Evolutionary conservation across 176 grass and related monocot genomes (phyloP).

Genomic region (Cocos nucifera): DNA sequence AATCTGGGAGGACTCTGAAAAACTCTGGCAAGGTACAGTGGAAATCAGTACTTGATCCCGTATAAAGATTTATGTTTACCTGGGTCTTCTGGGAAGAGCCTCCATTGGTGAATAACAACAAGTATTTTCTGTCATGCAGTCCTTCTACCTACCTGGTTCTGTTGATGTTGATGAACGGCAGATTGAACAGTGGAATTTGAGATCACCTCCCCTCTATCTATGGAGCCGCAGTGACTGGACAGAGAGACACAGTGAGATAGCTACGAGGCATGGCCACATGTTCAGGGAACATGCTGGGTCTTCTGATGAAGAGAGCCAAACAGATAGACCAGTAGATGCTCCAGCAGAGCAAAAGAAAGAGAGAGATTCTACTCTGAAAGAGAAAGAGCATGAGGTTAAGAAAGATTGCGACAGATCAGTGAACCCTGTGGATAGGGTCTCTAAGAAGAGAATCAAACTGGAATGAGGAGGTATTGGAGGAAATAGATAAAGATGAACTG

Average conservation of each 20-base stretch:
- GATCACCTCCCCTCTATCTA: slow-evolving; percentile 56
- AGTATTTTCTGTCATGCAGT: slow-evolving; percentile 21
- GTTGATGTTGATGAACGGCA: slow-evolving; percentile 53
- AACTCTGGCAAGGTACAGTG: slow-evolving; percentile 69
- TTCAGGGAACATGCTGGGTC: background rate
- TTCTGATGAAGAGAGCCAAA: slow-evolving; percentile 12
- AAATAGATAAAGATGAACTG: too few relatives aligned
- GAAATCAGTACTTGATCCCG: background rate
- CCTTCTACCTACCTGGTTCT: slow-evolving; percentile 93
- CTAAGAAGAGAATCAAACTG: too few relatives aligned
- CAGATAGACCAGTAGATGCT: slow-evolving; percentile 2
- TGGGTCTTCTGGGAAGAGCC: background rate
- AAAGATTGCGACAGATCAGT: too few relatives aligned
- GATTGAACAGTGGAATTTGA: slow-evolving; percentile 80
- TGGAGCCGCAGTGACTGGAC: slow-evolving; percentile 80
- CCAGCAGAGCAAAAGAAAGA: slow-evolving; percentile 21
- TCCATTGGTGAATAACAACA: too few relatives aligned
- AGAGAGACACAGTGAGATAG: slow-evolving; percentile 47
- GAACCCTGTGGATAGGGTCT: too few relatives aligned
- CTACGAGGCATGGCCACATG: slow-evolving; percentile 43
- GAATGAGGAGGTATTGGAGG: too few relatives aligned
- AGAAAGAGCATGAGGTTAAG: too few relatives aligned
- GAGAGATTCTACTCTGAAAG: background rate
- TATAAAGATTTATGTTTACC: background rate
- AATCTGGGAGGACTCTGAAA: slow-evolving; percentile 70